These are phyloP conservation scores for Jatropha podagrica DNA, from an alignment of 441 rosid species.

Conservation along the genomic window DNA sequence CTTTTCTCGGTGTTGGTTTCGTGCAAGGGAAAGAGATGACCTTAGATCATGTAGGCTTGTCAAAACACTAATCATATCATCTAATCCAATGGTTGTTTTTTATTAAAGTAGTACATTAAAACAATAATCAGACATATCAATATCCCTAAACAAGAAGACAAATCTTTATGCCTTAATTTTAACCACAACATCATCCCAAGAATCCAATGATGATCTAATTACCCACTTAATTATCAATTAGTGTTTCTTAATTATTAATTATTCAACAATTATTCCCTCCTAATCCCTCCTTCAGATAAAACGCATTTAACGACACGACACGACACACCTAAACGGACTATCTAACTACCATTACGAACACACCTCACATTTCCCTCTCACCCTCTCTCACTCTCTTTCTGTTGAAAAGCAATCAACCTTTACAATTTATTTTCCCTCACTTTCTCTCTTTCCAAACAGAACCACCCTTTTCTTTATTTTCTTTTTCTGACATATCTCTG, in stretches of 20 bases:
- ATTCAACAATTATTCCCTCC: constrained; percentile 1
- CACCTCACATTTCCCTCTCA: not conserved
- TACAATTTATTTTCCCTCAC: constrained; percentile 32
- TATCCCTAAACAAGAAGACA: constrained; percentile 25
- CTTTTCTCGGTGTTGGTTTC: too few relatives aligned
- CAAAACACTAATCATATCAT: too few relatives aligned
- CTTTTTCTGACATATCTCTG: constrained; percentile 33
- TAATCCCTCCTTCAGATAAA: constrained; percentile 19
- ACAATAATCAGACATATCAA: constrained; percentile 6
- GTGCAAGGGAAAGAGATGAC: too few relatives aligned
- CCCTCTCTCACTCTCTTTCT: not conserved
- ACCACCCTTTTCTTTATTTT: not conserved
- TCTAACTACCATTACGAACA: constrained; percentile 17
- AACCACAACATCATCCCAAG: constrained; percentile 24
- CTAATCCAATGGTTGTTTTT: too few relatives aligned
- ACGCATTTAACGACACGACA: constrained; percentile 41
- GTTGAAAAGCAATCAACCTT: constrained; percentile 26
- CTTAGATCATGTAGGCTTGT: too few relatives aligned
- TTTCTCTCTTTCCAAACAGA: constrained; percentile 39
- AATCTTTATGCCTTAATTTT: constrained; percentile 16
- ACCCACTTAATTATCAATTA: not conserved
- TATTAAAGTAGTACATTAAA: too few relatives aligned
- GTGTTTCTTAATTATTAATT: not conserved
- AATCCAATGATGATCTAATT: constrained; percentile 18
- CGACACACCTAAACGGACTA: constrained; percentile 29